Base-by-base conservation (phyloP, 1,284 basidiomycete genomes). In the Naganishia sp. region DNA sequence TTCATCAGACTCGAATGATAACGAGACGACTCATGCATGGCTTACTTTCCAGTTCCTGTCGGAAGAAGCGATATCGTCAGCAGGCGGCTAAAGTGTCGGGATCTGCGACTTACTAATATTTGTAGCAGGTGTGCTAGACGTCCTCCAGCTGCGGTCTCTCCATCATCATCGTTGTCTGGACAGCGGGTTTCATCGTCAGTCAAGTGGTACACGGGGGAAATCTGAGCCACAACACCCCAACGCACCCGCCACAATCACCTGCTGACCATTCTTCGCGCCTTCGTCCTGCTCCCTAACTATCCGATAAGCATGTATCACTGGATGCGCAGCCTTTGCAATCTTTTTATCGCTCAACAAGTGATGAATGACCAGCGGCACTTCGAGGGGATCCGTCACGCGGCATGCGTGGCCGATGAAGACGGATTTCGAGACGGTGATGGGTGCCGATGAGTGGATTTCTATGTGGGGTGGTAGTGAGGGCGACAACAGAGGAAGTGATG, bases 101-200 rank as follows among this genome's bases (percentile, higher is more conserved):
- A 49, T 49, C 47, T 13, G 32, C 18, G 28, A 75, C 86, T 56
- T 67, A 90, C 92, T 61, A 96, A 77, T 49, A 95, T 92, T 68
- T 94, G 91, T 6, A 96, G 80, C 1, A 96, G 83, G 77, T 95
- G 92, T 1, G 90, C 90, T 28, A 96, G 79, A 3, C 93, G 85
- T 39, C 88, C 86, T 6, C 94, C 93, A 7, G 94, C 94, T 1
- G 92, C 92, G 0, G 88, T 88, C 79, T 97, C 94, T 1, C 92
- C 91, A 69, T 96, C 90, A 69, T 97, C 94, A 69, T 94, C 91
- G 68, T 94, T 94, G 75, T 96, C 93, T 94, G 50, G 3, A 25
- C 21, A 21, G 18, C 51, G 28, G 47, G 2, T 17, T 23, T 6
- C 23, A 9, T 43, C 21, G 4, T 31, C 52, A 35, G 52, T 21